Evolutionary conservation across 352 stramenopile species (phyloP).

Genomic region (Phytophthora agathidicida): DNA sequence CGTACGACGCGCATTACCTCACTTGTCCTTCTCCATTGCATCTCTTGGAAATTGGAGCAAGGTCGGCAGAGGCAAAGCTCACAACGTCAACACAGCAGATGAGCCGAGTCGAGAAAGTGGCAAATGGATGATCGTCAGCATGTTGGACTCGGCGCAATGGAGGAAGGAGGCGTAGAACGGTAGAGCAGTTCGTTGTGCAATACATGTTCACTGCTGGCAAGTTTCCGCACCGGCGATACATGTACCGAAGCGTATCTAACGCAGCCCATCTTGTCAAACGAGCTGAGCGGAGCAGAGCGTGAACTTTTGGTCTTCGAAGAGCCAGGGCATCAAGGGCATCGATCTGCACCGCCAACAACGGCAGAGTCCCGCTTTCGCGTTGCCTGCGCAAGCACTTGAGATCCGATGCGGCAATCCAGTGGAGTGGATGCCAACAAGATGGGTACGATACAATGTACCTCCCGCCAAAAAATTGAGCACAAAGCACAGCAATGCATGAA

Average conservation of each 20-base stretch:
- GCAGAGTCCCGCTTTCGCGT: slow-evolving; percentile 23
- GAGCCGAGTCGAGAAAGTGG: slow-evolving; percentile 9
- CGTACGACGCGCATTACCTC: too few relatives aligned
- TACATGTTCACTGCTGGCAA: background rate
- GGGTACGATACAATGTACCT: slow-evolving; percentile 27
- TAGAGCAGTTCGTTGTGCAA: background rate
- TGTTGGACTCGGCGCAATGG: background rate
- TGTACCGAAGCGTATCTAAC: background rate
- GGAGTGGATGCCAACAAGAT: slow-evolving; percentile 20
- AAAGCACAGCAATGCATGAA: background rate
- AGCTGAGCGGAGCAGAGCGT: slow-evolving; percentile 4
- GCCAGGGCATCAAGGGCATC: background rate
- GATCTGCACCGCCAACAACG: slow-evolving; percentile 4
- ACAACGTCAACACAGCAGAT: slow-evolving; percentile 12
- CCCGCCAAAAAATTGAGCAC: slow-evolving; percentile 20
- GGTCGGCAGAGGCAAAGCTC: slow-evolving; percentile 18
- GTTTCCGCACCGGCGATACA: background rate
- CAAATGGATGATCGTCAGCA: slow-evolving; percentile 14
- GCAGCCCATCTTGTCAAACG: slow-evolving; percentile 19
- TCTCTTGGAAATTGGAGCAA: too few relatives aligned
- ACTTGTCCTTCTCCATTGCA: too few relatives aligned
- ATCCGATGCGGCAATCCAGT: slow-evolving; percentile 22
- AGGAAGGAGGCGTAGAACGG: slow-evolving; percentile 1
- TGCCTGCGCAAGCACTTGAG: too few relatives aligned
- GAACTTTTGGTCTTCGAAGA: too few relatives aligned